Conservation (phyloP, 257 asterid genomes). For the Euphrasia confusa region DNA sequence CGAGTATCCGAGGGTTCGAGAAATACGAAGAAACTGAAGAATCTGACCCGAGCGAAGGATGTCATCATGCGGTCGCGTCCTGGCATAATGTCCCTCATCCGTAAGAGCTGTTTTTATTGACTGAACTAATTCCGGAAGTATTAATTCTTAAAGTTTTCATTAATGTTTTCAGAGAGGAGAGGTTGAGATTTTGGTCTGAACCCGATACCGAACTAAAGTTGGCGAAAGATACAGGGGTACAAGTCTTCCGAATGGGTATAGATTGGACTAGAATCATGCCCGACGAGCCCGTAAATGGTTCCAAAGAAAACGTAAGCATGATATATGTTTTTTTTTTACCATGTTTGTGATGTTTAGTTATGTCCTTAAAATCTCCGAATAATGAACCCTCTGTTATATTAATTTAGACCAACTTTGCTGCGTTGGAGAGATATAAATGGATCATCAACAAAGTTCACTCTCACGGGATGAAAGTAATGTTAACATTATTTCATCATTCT, state of each 20-base stretch:
- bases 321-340: not conserved
- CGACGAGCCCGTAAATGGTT: constrained; percentile 62
- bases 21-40: constrained; percentile 65
- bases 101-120: constrained; percentile 36
- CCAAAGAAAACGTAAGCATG: constrained; percentile 53
- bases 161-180: constrained; percentile 96
- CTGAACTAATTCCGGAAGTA: not conserved
- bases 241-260: constrained; percentile 90
- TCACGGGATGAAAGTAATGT: constrained; percentile 94
- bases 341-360: not conserved
- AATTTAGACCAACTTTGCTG: constrained; percentile 76
- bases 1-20: constrained; percentile 76
- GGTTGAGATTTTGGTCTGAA: constrained; percentile 95
- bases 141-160: too few relatives aligned
- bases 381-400: not conserved
- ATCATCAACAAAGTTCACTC: constrained; percentile 72
- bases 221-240: constrained; percentile 86
- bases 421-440: constrained; percentile 93
- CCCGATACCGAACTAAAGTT: constrained; percentile 88
- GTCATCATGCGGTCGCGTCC: constrained; percentile 79
- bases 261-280: constrained; percentile 99
- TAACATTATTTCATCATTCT: constrained; percentile 93
- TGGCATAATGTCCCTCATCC: constrained; percentile 99
- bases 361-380: not conserved
- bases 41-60: constrained; percentile 49